phyloP scores from a whole-genome alignment of 2,329 filamentous ascomycete species.

The Zymoseptoria passerinii region DNA sequence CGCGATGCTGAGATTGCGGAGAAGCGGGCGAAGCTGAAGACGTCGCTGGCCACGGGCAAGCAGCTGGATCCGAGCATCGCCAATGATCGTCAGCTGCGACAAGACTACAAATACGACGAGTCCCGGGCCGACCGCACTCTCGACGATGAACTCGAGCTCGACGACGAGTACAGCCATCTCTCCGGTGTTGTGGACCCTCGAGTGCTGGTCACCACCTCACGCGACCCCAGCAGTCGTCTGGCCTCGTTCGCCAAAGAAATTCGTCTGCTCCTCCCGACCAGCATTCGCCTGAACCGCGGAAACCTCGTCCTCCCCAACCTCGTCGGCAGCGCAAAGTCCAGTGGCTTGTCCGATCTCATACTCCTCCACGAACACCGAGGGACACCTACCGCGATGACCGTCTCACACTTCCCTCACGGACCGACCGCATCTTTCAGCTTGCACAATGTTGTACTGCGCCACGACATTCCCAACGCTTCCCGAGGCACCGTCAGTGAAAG shows the following conservation, averaged over 20 bases:
- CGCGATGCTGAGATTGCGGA: slow-evolving; percentile 88
- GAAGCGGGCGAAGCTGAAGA: slow-evolving; percentile 78
- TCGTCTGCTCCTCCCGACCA: slow-evolving; percentile 70
- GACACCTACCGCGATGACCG: slow-evolving; percentile 78
- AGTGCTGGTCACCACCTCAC: slow-evolving; percentile 81
- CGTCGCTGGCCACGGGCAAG: slow-evolving; percentile 81
- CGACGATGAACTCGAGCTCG: slow-evolving; percentile 64
- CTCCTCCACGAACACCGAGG: slow-evolving; percentile 88
- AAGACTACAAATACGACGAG: slow-evolving; percentile 92
- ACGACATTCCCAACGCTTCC: slow-evolving; percentile 82
- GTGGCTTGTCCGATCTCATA: slow-evolving; percentile 75
- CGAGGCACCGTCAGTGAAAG: slow-evolving; percentile 83
- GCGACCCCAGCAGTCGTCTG: slow-evolving; percentile 76
- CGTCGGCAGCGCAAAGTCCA: slow-evolving; percentile 69
- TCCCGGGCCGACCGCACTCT: slow-evolving; percentile 58
- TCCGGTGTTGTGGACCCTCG: slow-evolving; percentile 87
- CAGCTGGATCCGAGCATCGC: slow-evolving; percentile 73
- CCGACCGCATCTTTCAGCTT: slow-evolving; percentile 81
- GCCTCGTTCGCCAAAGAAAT: slow-evolving; percentile 92
- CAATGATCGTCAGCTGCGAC: slow-evolving; percentile 73
- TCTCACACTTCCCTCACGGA: slow-evolving; percentile 81
- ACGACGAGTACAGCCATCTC: slow-evolving; percentile 84
- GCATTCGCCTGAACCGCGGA: slow-evolving; percentile 82
- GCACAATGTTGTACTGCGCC: slow-evolving; percentile 85
- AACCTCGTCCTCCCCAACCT: slow-evolving; percentile 82